phyloP scores from a whole-genome alignment of 305 asterid species.

The Fraxinus greggii region DNA sequence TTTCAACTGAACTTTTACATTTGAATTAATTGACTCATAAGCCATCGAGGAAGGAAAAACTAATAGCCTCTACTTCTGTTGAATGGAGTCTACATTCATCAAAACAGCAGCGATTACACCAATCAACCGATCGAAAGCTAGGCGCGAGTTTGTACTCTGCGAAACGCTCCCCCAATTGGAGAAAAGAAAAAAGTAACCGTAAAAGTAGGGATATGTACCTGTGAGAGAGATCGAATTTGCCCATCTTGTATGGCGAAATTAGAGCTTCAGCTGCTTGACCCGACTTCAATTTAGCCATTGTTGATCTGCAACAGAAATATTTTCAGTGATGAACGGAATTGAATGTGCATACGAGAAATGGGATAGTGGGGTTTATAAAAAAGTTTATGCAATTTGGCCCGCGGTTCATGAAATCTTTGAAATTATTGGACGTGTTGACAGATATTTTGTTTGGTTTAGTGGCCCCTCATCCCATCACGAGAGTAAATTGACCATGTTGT shows the following conservation, averaged over 20 bases:
- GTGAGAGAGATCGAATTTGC: constrained; percentile 76
- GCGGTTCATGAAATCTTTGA: background rate
- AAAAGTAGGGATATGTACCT: constrained; percentile 38
- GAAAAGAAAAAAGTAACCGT: background rate
- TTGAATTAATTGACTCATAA: background rate
- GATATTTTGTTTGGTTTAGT: too few relatives aligned
- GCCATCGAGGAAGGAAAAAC: background rate
- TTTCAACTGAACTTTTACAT: background rate
- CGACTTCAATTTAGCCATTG: constrained; percentile 43
- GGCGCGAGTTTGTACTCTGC: background rate
- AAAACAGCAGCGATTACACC: background rate
- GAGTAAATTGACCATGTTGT: too few relatives aligned
- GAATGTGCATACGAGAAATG: background rate
- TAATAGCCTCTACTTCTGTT: background rate
- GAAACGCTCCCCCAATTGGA: background rate
- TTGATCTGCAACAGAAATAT: background rate
- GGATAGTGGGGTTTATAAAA: background rate
- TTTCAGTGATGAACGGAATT: background rate
- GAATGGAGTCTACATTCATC: background rate
- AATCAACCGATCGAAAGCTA: background rate
- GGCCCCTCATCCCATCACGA: too few relatives aligned
- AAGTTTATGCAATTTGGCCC: background rate
- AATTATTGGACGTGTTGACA: too few relatives aligned
- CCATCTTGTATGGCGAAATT: constrained; percentile 83
- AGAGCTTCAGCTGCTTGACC: constrained; percentile 49